Conservation (phyloP, 2,329 filamentous ascomycete species). For the Penicillium rolfsii region DNA sequence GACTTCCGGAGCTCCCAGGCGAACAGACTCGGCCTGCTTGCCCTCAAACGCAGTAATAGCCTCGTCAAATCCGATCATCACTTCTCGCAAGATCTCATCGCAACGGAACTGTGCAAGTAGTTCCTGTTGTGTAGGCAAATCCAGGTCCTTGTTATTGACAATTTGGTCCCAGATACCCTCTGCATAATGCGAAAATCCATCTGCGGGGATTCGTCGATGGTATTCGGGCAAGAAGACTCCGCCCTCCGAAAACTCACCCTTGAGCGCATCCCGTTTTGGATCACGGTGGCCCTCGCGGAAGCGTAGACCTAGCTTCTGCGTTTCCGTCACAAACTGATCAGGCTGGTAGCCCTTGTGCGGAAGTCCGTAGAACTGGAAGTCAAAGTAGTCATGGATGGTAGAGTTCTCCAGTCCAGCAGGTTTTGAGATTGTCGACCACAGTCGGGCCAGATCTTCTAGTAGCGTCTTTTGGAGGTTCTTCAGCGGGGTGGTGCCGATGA, state of each 20-base stretch:
- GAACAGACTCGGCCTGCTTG: constrained; percentile 73
- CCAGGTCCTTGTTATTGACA: constrained; percentile 96
- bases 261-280: constrained; percentile 61
- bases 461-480: constrained; percentile 88
- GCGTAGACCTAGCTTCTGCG: constrained; percentile 75
- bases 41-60: constrained; percentile 84
- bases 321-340: constrained; percentile 82
- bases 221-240: constrained; percentile 92
- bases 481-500: constrained; percentile 88
- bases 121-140: constrained; percentile 95
- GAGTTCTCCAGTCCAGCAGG: constrained; percentile 85
- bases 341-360: constrained; percentile 97
- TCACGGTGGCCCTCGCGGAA: constrained; percentile 82
- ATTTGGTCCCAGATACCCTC: constrained; percentile 98
- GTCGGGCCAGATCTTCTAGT: constrained; percentile 84
- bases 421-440: constrained; percentile 93
- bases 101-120: constrained; percentile 95
- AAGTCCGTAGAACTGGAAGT: constrained; percentile 93
- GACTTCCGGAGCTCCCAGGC: constrained; percentile 72
- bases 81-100: constrained; percentile 92
- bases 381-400: constrained; percentile 94
- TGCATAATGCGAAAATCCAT: constrained; percentile 94
- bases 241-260: constrained; percentile 72
- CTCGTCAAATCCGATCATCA: constrained; percentile 79
- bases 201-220: constrained; percentile 91